phyloP scores from a whole-genome alignment of 176 grass and related monocot species.

The Neostapfia colusana region DNA sequence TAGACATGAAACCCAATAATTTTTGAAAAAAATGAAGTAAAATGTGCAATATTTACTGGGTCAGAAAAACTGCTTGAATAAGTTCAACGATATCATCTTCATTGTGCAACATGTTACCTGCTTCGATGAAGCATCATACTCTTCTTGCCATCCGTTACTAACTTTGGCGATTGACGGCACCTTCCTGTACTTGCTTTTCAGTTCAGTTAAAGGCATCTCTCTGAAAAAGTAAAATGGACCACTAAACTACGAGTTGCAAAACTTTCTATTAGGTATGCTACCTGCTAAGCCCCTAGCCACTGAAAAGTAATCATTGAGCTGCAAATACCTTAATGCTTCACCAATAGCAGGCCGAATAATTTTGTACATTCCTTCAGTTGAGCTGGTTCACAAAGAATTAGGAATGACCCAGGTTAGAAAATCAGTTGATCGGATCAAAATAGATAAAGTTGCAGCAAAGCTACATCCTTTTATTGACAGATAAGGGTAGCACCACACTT shows the following conservation, averaged over 20 bases:
- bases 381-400: constrained; percentile 50
- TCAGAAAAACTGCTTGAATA: background rate
- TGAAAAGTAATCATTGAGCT: constrained; percentile 37
- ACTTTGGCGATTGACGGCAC: constrained; percentile 82
- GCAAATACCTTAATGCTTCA: constrained; percentile 86
- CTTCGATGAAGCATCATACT: constrained; percentile 81
- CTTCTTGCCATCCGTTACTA: constrained; percentile 81
- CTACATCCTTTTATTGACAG: background rate
- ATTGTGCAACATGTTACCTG: constrained; percentile 58
- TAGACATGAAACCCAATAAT: too few species aligned
- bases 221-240: constrained; percentile 51
- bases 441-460: too few species aligned
- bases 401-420: background rate
- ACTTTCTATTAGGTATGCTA: constrained; percentile 22
- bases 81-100: background rate
- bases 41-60: background rate
- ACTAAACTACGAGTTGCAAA: background rate
- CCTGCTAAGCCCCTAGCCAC: constrained; percentile 24
- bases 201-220: constrained; percentile 77
- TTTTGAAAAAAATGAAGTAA: too few species aligned
- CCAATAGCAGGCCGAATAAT: constrained; percentile 83
- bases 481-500: background rate
- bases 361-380: constrained; percentile 73
- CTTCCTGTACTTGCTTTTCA: constrained; percentile 93
- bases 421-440: constrained; percentile 2